phyloP scores from a whole-genome alignment of 768 basidiomycete genomes.

The Phanerochaete carnosa region DNA sequence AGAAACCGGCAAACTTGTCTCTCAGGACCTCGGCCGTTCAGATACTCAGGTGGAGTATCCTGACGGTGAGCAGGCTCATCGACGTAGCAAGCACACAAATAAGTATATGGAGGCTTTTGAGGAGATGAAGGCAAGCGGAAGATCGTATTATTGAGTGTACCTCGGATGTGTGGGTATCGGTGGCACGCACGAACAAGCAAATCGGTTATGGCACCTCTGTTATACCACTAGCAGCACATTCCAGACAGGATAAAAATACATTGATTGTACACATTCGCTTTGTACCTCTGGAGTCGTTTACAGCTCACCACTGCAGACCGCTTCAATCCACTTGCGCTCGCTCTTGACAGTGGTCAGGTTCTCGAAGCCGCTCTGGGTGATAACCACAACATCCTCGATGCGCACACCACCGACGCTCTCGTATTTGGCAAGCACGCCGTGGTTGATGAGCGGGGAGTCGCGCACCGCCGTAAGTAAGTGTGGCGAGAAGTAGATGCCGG shows the following conservation, averaged over 20 bases:
- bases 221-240: background rate
- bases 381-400: constrained; percentile 89
- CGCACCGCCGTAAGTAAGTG: constrained; percentile 67
- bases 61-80: too few relatives aligned
- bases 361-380: constrained; percentile 71
- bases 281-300: constrained; percentile 10
- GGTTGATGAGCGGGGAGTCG: constrained; percentile 64
- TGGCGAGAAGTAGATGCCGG: constrained; percentile 84
- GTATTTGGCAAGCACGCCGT: constrained; percentile 65
- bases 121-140: too few relatives aligned
- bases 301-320: constrained; percentile 66
- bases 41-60: too few relatives aligned
- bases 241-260: background rate
- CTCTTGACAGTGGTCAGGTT: constrained; percentile 86
- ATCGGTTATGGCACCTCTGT: background rate
- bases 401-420: constrained; percentile 86
- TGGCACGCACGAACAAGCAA: too few relatives aligned
- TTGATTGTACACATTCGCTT: background rate
- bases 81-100: too few relatives aligned
- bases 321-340: constrained; percentile 81
- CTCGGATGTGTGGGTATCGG: too few relatives aligned
- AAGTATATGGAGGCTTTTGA: too few relatives aligned
- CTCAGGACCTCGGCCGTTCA: too few relatives aligned
- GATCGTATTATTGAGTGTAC: constrained; percentile 13
- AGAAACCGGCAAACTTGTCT: too few relatives aligned